A percentile compares a stretch with the other conserved stretches of the same genome.
Conservation (phyloP, 805 yeast species). For the Metschnikowia sp. region DNA sequence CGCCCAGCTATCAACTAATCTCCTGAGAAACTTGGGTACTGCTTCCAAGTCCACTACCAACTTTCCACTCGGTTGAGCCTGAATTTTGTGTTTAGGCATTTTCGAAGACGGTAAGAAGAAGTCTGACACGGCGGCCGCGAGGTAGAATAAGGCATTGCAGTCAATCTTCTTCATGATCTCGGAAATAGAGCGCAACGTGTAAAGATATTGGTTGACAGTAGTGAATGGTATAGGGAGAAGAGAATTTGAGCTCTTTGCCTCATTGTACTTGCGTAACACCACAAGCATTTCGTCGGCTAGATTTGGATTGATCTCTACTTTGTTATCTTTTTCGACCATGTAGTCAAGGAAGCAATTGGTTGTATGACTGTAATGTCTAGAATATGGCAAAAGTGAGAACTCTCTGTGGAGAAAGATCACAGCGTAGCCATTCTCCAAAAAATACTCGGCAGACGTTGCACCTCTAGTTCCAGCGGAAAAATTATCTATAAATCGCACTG, state of each 20-base stretch:
- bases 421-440: conserved; percentile 80
- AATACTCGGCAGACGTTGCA: conserved; percentile 91
- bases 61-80: conserved; percentile 75
- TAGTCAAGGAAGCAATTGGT: conserved; percentile 85
- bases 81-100: conserved; percentile 92
- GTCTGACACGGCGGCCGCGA: conserved; percentile 98
- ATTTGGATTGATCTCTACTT: conserved; percentile 57
- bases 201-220: conserved; percentile 89
- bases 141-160: conserved; percentile 65
- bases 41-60: conserved; percentile 86
- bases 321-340: conserved; percentile 55
- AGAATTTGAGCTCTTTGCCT: conserved; percentile 47
- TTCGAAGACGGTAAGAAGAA: conserved; percentile 85
- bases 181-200: conserved; percentile 71
- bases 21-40: conserved; percentile 87
- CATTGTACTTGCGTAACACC: conserved; percentile 53
- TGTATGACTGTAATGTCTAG: conserved; percentile 84
- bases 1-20: conserved; percentile 92
- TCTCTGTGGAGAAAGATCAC: conserved; percentile 92
- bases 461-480: conserved; percentile 98
- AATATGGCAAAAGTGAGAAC: conserved; percentile 85
- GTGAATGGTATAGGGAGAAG: conserved; percentile 83
- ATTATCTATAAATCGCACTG: conserved; percentile 94
- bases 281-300: conserved; percentile 59
- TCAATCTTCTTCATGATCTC: conserved; percentile 54